phyloP scores from a whole-genome alignment of 768 basidiomycete genomes.

The Podaxis sp. region DNA sequence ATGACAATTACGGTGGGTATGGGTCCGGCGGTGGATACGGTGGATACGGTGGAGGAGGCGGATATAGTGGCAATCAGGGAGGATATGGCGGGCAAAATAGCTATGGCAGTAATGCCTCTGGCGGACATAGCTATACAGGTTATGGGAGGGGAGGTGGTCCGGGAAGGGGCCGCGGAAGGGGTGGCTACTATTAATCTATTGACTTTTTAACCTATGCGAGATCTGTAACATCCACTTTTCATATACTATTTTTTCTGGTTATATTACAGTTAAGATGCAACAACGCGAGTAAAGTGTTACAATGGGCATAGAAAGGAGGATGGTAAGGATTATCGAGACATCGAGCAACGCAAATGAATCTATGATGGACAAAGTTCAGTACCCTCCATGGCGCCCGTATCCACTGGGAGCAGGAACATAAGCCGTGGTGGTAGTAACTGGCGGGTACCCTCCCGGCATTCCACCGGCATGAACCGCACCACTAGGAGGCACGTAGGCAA shows the following conservation, averaged over 20 bases:
- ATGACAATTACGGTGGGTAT: constrained; percentile 28
- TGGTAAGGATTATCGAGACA: too few relatives aligned
- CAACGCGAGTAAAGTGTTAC: background rate
- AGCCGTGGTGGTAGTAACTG: background rate
- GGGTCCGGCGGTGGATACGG: constrained; percentile 31
- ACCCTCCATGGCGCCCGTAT: constrained; percentile 16
- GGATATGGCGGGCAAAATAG: constrained; percentile 24
- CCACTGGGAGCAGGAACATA: constrained; percentile 8
- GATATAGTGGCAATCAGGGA: constrained; percentile 28
- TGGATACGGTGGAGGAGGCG: constrained; percentile 23
- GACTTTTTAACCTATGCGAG: background rate
- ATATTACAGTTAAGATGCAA: background rate
- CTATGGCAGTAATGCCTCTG: constrained; percentile 27
- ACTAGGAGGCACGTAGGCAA: constrained; percentile 44
- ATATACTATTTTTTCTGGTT: background rate
- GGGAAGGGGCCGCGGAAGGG: constrained; percentile 41
- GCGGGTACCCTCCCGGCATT: constrained; percentile 23
- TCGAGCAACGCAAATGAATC: too few relatives aligned
- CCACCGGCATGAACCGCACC: constrained; percentile 16
- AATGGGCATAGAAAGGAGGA: background rate
- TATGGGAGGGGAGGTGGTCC: constrained; percentile 28
- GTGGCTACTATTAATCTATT: constrained; percentile 39
- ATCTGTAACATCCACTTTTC: constrained; percentile 9
- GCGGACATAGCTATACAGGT: constrained; percentile 20
- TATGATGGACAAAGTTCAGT: constrained; percentile 9